Conservation (phyloP, 2,329 filamentous ascomycete genomes). For the Chaetomium olivaceum region DNA sequence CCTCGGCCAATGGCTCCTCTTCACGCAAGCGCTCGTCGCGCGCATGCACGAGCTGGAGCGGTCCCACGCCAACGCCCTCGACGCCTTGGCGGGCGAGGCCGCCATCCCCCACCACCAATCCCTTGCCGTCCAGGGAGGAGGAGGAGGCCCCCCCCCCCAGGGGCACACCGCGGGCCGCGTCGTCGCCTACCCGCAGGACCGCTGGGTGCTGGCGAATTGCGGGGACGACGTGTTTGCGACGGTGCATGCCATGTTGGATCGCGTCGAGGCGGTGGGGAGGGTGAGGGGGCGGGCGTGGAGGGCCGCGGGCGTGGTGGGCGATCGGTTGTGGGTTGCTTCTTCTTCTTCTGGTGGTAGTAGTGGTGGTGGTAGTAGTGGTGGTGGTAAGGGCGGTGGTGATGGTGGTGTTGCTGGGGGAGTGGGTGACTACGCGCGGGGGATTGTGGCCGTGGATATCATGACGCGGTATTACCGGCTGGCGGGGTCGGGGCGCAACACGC, state of each 20-base stretch:
- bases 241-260: slow-evolving; percentile 51
- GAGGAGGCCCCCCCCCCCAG: too few relatives aligned
- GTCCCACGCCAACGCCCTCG: slow-evolving; percentile 51
- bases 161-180: slow-evolving; percentile 51
- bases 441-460: slow-evolving; percentile 50
- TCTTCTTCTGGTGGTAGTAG: too few relatives aligned
- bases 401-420: slow-evolving; percentile 32
- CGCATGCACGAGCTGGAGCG: slow-evolving; percentile 61
- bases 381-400: too few relatives aligned
- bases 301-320: slow-evolving; percentile 44
- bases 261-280: slow-evolving; percentile 42
- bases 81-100: slow-evolving; percentile 53
- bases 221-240: slow-evolving; percentile 52
- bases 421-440: slow-evolving; percentile 43
- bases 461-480: slow-evolving; percentile 57
- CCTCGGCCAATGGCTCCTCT: slow-evolving; percentile 58
- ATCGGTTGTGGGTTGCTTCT: slow-evolving; percentile 27
- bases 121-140: slow-evolving; percentile 53
- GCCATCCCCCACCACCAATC: slow-evolving; percentile 51
- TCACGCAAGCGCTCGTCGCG: slow-evolving; percentile 53
- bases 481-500: slow-evolving; percentile 46
- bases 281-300: slow-evolving; percentile 40
- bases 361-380: too few relatives aligned
- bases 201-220: slow-evolving; percentile 56
- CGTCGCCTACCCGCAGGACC: slow-evolving; percentile 57